Evolutionary conservation across 192 early-diverging fungal species (phyloP).

Genomic region (Coemansia sp.): DNA sequence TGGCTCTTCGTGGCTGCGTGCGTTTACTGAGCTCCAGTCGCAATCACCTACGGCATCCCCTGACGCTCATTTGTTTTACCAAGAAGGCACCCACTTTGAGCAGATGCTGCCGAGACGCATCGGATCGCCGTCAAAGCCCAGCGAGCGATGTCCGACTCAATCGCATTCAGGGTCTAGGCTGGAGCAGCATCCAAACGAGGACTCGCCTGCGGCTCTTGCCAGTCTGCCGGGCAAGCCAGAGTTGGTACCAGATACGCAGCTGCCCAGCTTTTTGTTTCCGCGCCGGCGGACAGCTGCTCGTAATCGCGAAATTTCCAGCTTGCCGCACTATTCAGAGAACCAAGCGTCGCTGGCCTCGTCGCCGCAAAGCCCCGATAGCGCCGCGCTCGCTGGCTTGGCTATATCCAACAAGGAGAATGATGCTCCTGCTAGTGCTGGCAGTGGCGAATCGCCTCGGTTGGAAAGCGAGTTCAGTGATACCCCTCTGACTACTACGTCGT

Average conservation of each 20-base stretch:
- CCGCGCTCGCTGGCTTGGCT: neutral
- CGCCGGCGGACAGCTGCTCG: slow-evolving; percentile 19
- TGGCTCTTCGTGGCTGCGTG: slow-evolving; percentile 49
- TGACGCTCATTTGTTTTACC: neutral
- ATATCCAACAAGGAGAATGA: neutral
- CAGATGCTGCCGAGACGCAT: slow-evolving; percentile 3
- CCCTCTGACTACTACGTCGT: neutral
- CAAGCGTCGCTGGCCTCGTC: neutral
- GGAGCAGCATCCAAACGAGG: neutral
- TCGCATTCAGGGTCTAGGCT: neutral
- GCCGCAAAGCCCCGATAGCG: neutral
- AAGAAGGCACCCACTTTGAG: slow-evolving; percentile 16
- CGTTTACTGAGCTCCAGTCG: slow-evolving; percentile 49
- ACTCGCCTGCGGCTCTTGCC: neutral
- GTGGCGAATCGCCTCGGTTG: neutral
- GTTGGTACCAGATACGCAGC: slow-evolving; percentile 18
- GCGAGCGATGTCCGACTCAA: neutral
- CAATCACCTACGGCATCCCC: slow-evolving; percentile 20
- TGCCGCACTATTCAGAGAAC: slow-evolving; percentile 31
- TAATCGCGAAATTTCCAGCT: slow-evolving; percentile 24
- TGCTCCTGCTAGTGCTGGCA: neutral
- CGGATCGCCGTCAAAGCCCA: neutral
- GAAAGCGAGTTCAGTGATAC: neutral
- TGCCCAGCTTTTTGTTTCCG: slow-evolving; percentile 49
- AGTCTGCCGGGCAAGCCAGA: neutral